A percentile compares a stretch with the other conserved stretches of the same genome.
Evolutionary conservation across 2,329 filamentous ascomycete species (phyloP).

Genomic region (Cladosporium sphaerospermum): DNA sequence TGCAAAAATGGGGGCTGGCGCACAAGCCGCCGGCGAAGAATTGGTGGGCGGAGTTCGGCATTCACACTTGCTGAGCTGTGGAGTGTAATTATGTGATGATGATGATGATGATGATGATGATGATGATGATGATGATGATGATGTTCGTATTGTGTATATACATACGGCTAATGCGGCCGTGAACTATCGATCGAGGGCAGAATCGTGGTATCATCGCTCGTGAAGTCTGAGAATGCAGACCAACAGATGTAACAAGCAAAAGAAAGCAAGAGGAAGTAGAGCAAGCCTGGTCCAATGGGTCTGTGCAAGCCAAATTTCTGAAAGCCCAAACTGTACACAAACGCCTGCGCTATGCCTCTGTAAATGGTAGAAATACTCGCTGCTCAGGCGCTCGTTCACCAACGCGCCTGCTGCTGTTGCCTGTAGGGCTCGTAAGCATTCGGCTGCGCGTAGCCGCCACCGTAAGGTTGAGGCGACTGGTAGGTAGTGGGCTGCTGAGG

Average conservation of each 20-base stretch:
- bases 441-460: slow-evolving; percentile 18
- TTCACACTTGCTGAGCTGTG: slow-evolving; percentile 1
- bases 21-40: slow-evolving; percentile 20
- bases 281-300: neutral
- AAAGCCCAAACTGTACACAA: slow-evolving; percentile 1
- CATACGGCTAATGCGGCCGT: neutral
- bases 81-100: neutral
- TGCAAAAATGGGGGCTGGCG: slow-evolving; percentile 26
- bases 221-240: neutral
- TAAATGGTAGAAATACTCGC: neutral
- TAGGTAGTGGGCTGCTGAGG: slow-evolving; percentile 12
- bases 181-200: neutral
- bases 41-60: slow-evolving; percentile 18
- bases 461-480: slow-evolving; percentile 8
- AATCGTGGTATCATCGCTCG: slow-evolving; percentile 18
- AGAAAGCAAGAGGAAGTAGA: neutral
- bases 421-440: slow-evolving; percentile 40
- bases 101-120: neutral
- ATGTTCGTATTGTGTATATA: neutral
- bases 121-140: neutral
- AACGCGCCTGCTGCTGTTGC: slow-evolving; percentile 15
- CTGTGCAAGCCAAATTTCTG: too few relatives aligned
- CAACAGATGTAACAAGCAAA: neutral
- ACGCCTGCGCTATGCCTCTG: slow-evolving; percentile 16
- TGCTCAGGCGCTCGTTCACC: neutral